A percentile compares a stretch with the other conserved stretches of the same genome.
phyloP scores from a whole-genome alignment of 345 rosid genomes.

The Eucalyptus polyanthemos region DNA sequence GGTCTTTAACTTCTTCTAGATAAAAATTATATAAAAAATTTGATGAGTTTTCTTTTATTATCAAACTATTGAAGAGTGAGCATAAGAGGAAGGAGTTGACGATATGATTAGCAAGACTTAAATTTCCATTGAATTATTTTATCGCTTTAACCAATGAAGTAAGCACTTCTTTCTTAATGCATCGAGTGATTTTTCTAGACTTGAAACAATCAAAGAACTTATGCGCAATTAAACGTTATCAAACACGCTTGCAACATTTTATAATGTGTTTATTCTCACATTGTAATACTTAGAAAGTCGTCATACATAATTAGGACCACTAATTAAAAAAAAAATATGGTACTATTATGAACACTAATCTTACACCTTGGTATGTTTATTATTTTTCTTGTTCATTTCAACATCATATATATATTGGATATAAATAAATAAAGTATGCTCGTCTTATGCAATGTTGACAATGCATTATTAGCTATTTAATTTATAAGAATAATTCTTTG shows the following conservation, averaged over 20 bases:
- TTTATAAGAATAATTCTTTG: neutral
- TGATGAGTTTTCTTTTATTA: neutral
- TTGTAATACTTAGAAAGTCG: neutral
- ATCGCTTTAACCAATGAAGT: neutral
- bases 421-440: neutral
- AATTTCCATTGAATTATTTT: neutral
- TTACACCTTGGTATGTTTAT: neutral
- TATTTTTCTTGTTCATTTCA: neutral
- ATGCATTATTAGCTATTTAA: neutral
- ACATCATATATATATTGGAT: neutral
- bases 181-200: neutral
- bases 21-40: neutral
- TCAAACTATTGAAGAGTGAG: neutral
- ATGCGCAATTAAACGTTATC: neutral
- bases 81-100: neutral
- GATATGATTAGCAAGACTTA: neutral
- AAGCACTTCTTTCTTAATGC: neutral
- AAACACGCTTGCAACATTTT: neutral
- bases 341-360: neutral
- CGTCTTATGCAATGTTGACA: neutral
- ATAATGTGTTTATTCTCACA: neutral
- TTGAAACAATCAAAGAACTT: neutral
- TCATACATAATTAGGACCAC: neutral
- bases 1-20: neutral
- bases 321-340: neutral